These are phyloP conservation scores for Suillus tomentosus DNA, from an alignment of 768 basidiomycete species.

Conservation along the genomic window DNA sequence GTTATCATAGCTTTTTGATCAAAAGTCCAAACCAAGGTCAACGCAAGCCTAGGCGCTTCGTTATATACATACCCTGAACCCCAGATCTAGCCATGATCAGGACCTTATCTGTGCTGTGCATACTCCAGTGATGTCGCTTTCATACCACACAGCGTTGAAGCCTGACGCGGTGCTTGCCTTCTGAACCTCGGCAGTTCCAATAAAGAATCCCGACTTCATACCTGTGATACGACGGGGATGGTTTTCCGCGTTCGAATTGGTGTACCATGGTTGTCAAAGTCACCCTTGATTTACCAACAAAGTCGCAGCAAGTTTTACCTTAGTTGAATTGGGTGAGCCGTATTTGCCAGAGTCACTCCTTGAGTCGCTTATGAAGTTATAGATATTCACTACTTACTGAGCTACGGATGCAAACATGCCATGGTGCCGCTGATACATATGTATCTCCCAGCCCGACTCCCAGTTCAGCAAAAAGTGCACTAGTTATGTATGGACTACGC, in stretches of 20 bases:
- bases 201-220: not conserved
- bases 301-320: not conserved
- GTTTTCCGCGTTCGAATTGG: not conserved
- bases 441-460: not conserved
- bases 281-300: not conserved
- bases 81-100: not conserved
- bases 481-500: not conserved
- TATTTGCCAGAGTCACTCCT: not conserved
- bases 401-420: not conserved
- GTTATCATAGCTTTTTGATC: not conserved
- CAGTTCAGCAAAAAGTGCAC: not conserved
- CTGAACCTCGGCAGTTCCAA: not conserved
- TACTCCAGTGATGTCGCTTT: not conserved
- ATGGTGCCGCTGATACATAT: not conserved
- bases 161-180: not conserved
- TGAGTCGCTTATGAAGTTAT: not conserved
- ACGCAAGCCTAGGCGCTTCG: slow-evolving; percentile 1
- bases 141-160: not conserved
- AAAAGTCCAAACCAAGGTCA: slow-evolving; percentile 1
- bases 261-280: not conserved
- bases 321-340: not conserved
- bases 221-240: not conserved
- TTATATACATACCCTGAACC: not conserved
- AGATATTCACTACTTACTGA: not conserved
- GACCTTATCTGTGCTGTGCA: not conserved